Evolutionary conservation across 495 filamentous ascomycete species (phyloP).

Genomic region (Physcia stellaris): DNA sequence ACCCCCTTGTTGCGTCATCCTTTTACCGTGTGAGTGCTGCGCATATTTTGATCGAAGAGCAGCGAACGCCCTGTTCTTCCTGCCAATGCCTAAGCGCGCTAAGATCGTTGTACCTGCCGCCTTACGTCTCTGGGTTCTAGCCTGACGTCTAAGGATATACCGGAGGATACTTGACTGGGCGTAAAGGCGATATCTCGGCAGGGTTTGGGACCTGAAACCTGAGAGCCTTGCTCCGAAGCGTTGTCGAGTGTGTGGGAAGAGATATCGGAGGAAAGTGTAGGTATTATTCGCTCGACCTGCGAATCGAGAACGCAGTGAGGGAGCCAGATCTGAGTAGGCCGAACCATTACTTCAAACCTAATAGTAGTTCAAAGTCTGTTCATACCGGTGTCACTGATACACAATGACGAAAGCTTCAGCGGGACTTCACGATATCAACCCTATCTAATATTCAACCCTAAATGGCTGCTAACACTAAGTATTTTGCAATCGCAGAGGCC

Average conservation of each 20-base stretch:
- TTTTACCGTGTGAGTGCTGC: conserved; percentile 17
- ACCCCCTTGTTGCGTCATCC: conserved; percentile 9
- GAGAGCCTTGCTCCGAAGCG: conserved; percentile 49
- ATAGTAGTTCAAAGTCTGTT: too few species aligned
- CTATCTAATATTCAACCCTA: too few species aligned
- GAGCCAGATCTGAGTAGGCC: too few species aligned
- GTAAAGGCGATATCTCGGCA: conserved; percentile 53
- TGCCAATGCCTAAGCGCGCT: conserved; percentile 34
- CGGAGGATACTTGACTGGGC: conserved; percentile 63
- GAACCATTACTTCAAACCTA: too few species aligned
- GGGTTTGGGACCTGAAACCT: conserved; percentile 55
- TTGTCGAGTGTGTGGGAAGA: conserved; percentile 43
- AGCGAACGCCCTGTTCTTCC: too few species aligned
- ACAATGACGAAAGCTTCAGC: too few species aligned
- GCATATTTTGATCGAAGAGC: too few species aligned
- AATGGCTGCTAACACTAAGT: too few species aligned
- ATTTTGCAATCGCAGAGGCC: too few species aligned
- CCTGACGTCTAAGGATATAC: conserved; percentile 53
- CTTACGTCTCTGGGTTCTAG: conserved; percentile 31
- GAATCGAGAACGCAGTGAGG: too few species aligned
- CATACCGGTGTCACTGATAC: too few species aligned
- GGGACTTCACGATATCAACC: too few species aligned
- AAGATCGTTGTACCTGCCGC: conserved; percentile 32
- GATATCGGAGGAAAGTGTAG: conserved; percentile 38
- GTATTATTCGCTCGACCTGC: conserved; percentile 11